phyloP scores from a whole-genome alignment of 2,329 filamentous ascomycete genomes.

The Alternaria sp. region DNA sequence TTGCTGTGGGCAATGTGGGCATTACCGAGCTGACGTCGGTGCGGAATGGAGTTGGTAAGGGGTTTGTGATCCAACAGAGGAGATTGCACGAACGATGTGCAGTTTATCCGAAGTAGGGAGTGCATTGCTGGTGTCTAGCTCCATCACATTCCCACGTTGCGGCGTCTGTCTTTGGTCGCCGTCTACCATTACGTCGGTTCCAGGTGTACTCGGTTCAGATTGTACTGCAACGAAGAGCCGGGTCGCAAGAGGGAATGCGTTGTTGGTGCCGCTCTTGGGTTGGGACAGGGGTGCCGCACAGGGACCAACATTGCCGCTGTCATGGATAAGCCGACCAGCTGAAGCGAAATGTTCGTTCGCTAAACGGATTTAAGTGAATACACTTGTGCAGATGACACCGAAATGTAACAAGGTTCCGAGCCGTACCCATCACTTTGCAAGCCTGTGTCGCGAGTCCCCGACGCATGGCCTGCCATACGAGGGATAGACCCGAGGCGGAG shows the following conservation, averaged over 20 bases:
- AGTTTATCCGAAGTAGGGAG: not conserved
- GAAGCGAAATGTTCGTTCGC: not conserved
- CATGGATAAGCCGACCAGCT: conserved; percentile 2
- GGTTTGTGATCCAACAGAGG: not conserved
- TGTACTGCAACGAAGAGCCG: not conserved
- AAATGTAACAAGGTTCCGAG: conserved; percentile 6
- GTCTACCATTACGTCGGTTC: conserved; percentile 1
- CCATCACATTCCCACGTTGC: conserved; percentile 2
- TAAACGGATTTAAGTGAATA: not conserved
- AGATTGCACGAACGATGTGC: not conserved
- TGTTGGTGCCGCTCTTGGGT: not conserved
- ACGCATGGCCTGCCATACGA: conserved; percentile 7
- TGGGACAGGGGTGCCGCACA: not conserved
- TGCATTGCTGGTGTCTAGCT: not conserved
- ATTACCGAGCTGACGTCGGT: not conserved
- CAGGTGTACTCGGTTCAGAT: not conserved
- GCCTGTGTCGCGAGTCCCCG: not conserved
- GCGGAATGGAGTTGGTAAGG: not conserved
- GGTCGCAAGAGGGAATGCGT: not conserved
- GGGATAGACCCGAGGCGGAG: conserved; percentile 6
- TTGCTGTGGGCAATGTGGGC: not conserved
- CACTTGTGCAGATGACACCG: not conserved
- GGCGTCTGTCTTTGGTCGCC: not conserved
- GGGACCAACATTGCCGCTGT: conserved; percentile 7
- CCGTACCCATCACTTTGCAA: not conserved